Base-by-base conservation (phyloP, 2,329 filamentous ascomycete species). In the Pestalotiopsis sp. region DNA sequence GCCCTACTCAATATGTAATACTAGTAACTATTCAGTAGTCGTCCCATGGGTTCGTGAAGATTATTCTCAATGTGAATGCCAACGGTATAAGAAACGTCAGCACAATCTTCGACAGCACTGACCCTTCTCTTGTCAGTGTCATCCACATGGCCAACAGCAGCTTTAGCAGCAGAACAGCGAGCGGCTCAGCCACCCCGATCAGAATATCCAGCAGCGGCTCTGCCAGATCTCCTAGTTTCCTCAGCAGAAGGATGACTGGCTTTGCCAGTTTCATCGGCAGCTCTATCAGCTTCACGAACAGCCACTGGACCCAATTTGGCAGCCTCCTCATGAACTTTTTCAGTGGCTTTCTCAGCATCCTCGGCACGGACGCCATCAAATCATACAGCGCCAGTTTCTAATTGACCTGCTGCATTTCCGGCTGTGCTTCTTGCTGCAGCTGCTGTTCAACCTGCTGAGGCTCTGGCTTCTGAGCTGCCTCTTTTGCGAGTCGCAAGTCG, bases 401-500 rank as follows among this genome's bases (percentile, higher is more conserved):
- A 68, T 72, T 69, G 38, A 75, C 63, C 70, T 80, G 75, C 69
- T 72, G 72, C 78, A 80, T 81, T 70, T 80, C 77, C 3, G 73
- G 71, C 27, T 52, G 31, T 36, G 49, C 60, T 65, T 62, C 25
- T 45, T 67, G 20, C 31, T 36, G 31, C 31, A 27, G 39, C 38
- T 17, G 17, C 23, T 38, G 39, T 20, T 38, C 27, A 27, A n/a
- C 31, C 66, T 14, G 13, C 45, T 39, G 63, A 49, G 17, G 56
- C 38, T 64, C 45, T 36, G 62, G 70, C 69, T 75, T 78, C 14
- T 74, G 77, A n/a, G 83, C 81, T 13, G 90, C 91, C 76, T 94
- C 91, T 77, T 87, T 91, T 4, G 93, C 95, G 68, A 92, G 82
- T 73, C 91, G 86, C 73, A 97, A 84, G 74, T 98, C 95, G 67